Conservation (phyloP, 2,329 filamentous ascomycete species). For the Erysiphe pulchra region DNA sequence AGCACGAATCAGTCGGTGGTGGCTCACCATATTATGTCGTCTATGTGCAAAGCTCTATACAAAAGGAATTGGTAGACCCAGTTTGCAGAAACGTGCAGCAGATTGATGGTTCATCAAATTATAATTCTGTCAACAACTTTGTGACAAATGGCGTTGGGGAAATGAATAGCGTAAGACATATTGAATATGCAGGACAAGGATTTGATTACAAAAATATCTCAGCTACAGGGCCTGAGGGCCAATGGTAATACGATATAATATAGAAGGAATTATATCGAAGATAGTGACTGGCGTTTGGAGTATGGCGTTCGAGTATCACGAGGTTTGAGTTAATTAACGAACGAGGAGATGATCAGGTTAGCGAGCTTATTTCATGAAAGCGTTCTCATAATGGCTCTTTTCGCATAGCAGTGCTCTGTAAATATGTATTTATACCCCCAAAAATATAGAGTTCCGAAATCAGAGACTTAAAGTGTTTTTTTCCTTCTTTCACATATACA, state of each 20-base stretch:
- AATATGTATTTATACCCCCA: no score
- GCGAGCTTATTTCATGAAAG: no score
- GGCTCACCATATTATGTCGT: slow-evolving; percentile 68
- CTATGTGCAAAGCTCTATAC: slow-evolving; percentile 46
- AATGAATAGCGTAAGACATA: slow-evolving; percentile 1
- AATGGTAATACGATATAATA: neutral
- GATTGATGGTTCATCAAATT: neutral
- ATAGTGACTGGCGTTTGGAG: no score
- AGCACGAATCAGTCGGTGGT: slow-evolving; percentile 26
- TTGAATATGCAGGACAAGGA: slow-evolving; percentile 1
- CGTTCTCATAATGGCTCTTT: no score
- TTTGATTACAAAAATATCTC: neutral
- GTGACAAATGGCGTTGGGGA: slow-evolving; percentile 1
- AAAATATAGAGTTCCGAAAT: no score
- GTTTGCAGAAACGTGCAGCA: slow-evolving; percentile 20
- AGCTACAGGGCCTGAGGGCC: neutral
- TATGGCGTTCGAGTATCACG: neutral
- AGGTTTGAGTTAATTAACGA: neutral
- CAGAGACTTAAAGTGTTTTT: no score
- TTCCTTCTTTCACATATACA: no score
- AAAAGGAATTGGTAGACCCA: slow-evolving; percentile 30
- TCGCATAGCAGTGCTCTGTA: no score
- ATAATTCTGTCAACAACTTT: neutral
- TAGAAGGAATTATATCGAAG: no score
- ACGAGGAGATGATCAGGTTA: neutral